Evolutionary conservation across 129 eudicot species (phyloP).

Genomic region (Saposhnikovia divaricata): DNA sequence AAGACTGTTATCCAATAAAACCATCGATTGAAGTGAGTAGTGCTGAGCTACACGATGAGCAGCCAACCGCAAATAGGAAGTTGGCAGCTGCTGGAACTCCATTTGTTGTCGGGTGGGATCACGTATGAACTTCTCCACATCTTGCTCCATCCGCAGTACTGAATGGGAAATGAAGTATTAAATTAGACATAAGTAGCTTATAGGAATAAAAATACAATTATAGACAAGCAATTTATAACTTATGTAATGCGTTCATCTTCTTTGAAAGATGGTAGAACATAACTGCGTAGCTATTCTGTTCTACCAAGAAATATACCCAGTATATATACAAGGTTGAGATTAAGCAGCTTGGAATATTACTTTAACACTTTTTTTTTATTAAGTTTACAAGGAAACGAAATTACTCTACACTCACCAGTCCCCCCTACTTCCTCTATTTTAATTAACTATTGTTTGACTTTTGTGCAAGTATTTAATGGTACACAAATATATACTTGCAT

Average conservation of each 20-base stretch:
- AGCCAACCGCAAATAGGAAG: slow-evolving; percentile 90
- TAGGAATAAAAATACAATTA: neutral
- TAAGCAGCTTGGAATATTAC: neutral
- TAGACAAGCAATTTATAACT: neutral
- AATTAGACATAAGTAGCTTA: neutral
- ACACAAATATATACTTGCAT: neutral
- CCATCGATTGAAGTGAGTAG: slow-evolving; percentile 85
- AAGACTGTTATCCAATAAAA: slow-evolving; percentile 53
- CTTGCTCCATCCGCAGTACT: slow-evolving; percentile 94
- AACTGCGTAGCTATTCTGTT: neutral
- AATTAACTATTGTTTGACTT: neutral
- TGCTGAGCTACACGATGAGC: slow-evolving; percentile 99
- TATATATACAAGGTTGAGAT: neutral
- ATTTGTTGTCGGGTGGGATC: slow-evolving; percentile 81
- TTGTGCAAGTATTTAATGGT: neutral
- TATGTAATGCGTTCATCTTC: neutral
- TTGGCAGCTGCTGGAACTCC: slow-evolving; percentile 93
- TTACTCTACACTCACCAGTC: neutral
- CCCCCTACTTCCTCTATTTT: neutral
- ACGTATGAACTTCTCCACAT: slow-evolving; percentile 75
- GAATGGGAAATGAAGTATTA: slow-evolving; percentile 6
- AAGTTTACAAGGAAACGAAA: neutral
- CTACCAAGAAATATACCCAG: neutral
- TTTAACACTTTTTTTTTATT: neutral
- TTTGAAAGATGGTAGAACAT: neutral